Evolutionary conservation across 75 land plant genomes (phyloP).

Genomic region (Picea sitchensis): DNA sequence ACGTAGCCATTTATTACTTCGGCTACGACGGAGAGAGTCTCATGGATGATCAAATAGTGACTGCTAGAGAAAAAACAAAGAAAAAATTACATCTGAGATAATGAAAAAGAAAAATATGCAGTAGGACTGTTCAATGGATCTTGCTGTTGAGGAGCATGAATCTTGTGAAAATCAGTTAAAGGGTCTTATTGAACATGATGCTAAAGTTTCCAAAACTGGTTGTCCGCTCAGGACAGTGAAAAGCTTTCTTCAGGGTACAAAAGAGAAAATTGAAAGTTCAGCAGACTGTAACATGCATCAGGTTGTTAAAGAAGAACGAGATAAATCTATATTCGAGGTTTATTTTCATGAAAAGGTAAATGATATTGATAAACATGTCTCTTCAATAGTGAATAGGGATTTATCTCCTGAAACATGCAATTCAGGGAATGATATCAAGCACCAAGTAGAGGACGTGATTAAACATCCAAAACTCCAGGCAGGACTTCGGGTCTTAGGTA

Average conservation of each 20-base stretch:
- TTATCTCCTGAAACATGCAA: neutral
- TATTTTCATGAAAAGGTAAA: neutral
- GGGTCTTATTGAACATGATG: slow-evolving; percentile 4
- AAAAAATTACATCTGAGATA: too few species aligned
- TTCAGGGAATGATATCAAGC: neutral
- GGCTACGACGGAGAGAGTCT: too few species aligned
- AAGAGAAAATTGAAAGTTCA: slow-evolving; percentile 10
- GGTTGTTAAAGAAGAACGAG: neutral
- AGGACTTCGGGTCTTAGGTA: neutral
- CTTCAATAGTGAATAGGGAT: too few species aligned
- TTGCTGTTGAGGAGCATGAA: neutral
- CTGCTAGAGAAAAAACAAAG: too few species aligned
- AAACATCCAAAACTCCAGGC: neutral
- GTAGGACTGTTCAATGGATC: too few species aligned
- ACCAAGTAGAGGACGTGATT: neutral
- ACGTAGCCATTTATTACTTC: too few species aligned
- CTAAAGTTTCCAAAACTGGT: slow-evolving; percentile 12
- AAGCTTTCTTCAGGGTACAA: slow-evolving; percentile 2
- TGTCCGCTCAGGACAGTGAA: slow-evolving; percentile 12
- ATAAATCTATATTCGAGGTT: neutral
- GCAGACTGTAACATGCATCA: neutral
- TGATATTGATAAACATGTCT: neutral
- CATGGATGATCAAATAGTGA: too few species aligned
- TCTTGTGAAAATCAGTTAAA: slow-evolving; percentile 4
- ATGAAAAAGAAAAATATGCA: too few species aligned